Evolutionary conservation across 1,284 basidiomycete genomes (phyloP).

Genomic region (Dichomitus squalens): DNA sequence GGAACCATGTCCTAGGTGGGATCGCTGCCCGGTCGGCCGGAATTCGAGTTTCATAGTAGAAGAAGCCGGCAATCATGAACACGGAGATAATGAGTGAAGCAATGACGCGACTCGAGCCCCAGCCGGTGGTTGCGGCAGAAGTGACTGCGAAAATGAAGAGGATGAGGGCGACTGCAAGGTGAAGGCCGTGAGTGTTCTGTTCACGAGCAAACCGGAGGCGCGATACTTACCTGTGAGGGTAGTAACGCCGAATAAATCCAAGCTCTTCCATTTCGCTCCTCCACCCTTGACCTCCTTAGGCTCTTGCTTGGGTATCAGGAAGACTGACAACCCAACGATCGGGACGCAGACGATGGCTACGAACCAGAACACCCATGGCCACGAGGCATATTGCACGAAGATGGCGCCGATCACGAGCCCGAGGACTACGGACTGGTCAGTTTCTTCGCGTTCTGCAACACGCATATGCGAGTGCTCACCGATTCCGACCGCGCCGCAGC

Average conservation of each 20-base stretch:
- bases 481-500: constrained; percentile 39
- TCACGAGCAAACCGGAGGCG: constrained; percentile 21
- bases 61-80: constrained; percentile 37
- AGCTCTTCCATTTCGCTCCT: constrained; percentile 17
- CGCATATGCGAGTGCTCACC: constrained; percentile 24
- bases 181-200: background rate
- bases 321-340: constrained; percentile 29
- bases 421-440: constrained; percentile 24
- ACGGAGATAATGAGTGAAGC: too few species aligned
- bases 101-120: constrained; percentile 36
- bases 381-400: constrained; percentile 35
- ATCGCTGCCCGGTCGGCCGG: constrained; percentile 35
- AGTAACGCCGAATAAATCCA: constrained; percentile 20
- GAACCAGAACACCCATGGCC: constrained; percentile 42
- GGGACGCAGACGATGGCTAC: constrained; percentile 35
- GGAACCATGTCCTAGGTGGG: constrained; percentile 29
- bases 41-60: constrained; percentile 41
- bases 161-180: too few species aligned
- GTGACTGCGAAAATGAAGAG: too few species aligned
- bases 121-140: too few species aligned
- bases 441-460: background rate
- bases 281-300: background rate
- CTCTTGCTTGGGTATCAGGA: constrained; percentile 32
- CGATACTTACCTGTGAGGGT: constrained; percentile 25
- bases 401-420: constrained; percentile 37